Conservation (phyloP, 768 basidiomycete genomes). For the Xerocomellus intermedius region DNA sequence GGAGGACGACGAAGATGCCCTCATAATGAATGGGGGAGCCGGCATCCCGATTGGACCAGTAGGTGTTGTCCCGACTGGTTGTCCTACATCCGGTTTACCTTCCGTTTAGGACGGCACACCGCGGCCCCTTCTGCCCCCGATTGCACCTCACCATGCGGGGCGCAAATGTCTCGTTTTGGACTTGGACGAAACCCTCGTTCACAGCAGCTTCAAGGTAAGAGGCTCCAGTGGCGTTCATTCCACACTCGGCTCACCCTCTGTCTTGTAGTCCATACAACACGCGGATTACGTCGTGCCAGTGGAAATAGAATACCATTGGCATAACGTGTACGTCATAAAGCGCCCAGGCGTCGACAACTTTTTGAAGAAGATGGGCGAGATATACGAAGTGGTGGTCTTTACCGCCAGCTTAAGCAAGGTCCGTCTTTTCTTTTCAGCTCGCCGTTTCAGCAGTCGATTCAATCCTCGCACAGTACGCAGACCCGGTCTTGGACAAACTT, state of each 20-base stretch:
- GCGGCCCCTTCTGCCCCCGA: slow-evolving; percentile 82
- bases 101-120: slow-evolving; percentile 74
- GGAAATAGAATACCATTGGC: slow-evolving; percentile 97
- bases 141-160: slow-evolving; percentile 76
- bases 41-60: slow-evolving; percentile 95
- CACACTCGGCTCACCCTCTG: slow-evolving; percentile 7
- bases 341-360: slow-evolving; percentile 98
- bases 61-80: slow-evolving; percentile 33
- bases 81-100: slow-evolving; percentile 3
- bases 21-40: slow-evolving; percentile 88
- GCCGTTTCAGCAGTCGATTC: slow-evolving; percentile 3
- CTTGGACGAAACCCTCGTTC: slow-evolving; percentile 94
- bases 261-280: slow-evolving; percentile 77
- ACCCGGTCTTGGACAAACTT: slow-evolving; percentile 96
- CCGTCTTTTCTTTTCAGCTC: slow-evolving; percentile 20
- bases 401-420: slow-evolving; percentile 98
- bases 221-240: slow-evolving; percentile 10
- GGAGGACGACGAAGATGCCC: slow-evolving; percentile 81
- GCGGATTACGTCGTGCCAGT: slow-evolving; percentile 99
- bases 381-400: slow-evolving; percentile 97
- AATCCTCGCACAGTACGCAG: slow-evolving; percentile 73
- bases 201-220: slow-evolving; percentile 94
- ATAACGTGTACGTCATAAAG: slow-evolving; percentile 99
- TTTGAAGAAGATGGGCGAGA: slow-evolving; percentile 96
- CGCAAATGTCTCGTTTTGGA: slow-evolving; percentile 96